phyloP scores from a whole-genome alignment of 225 moss, liverwort and hornwort genomes.

The Pseudoscleropodium purum region DNA sequence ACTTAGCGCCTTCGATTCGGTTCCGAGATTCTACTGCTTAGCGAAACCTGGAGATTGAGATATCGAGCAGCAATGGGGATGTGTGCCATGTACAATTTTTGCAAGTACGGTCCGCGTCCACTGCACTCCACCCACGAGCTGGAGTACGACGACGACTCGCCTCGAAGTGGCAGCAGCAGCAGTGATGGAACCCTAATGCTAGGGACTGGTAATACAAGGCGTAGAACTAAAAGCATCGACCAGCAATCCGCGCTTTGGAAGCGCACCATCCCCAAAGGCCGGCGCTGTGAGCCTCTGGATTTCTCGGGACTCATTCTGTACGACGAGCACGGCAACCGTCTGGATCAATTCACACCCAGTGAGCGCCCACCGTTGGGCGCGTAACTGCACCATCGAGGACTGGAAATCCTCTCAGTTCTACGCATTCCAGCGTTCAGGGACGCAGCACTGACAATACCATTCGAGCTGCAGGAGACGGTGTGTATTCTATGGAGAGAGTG shows the following conservation, averaged over 20 bases:
- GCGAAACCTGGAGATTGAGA: not conserved
- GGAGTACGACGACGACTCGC: not conserved
- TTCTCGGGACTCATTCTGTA: slow-evolving; percentile 53
- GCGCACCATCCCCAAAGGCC: slow-evolving; percentile 33
- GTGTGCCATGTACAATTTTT: slow-evolving; percentile 22
- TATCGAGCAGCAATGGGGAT: slow-evolving; percentile 22
- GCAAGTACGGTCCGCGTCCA: slow-evolving; percentile 5
- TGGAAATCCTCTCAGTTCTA: not conserved
- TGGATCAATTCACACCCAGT: not conserved
- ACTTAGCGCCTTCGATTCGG: not conserved
- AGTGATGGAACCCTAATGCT: not conserved
- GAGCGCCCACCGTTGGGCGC: not conserved
- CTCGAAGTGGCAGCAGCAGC: slow-evolving; percentile 8
- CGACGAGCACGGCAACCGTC: slow-evolving; percentile 46
- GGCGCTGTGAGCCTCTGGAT: slow-evolving; percentile 42
- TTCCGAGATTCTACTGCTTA: not conserved
- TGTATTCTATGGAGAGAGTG: not conserved
- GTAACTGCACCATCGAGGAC: not conserved
- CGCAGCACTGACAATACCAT: not conserved
- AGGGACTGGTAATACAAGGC: not conserved
- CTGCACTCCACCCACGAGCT: not conserved
- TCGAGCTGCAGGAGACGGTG: not conserved
- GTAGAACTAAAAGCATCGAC: not conserved
- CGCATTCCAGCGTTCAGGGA: not conserved
- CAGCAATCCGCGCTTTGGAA: slow-evolving; percentile 46